Base-by-base conservation (phyloP, 2,329 filamentous ascomycete species). In the Shiraia sp. region DNA sequence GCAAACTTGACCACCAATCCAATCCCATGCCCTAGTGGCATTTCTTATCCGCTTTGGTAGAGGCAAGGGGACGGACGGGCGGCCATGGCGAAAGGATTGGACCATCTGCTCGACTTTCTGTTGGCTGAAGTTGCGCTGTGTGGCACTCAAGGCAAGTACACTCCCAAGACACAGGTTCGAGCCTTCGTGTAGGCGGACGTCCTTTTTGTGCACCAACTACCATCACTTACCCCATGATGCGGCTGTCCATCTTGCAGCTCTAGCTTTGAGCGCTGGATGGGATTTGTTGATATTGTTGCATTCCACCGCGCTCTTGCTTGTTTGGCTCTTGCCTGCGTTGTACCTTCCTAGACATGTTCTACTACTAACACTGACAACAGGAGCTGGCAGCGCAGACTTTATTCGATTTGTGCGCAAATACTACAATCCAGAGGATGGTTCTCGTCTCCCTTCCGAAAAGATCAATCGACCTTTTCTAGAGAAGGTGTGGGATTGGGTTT, bases 101-200 rank as follows among this genome's bases (percentile, higher is more conserved):
- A 81, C 59, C 73, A 77, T 35, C 66, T 85, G 51, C 73, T 84
- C 47, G 75, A 82, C 58, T 79, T 75, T 65, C 59, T 85, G 41
- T 69, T 84, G 33, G 75, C 77, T 45, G 77, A 82, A 64, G 76
- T 85, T 61, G 81, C 81, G 16, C 72, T 83, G 32, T 75, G 75
- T 51, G 80, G 81, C 50, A 73, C 74, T 37, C 71, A 76, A 73
- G 82, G 81, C 83, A 71, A 57, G 78, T 72, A 38, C 39, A 31
- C 47, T 40, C 51, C 41, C 44, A 27, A 34, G 42, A 31, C 30
- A 33, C 23, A 34, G 29, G 28, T 43, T 47, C 41, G 26, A 42
- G 38, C 29, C 40, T 17, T 40, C 34, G 32, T 38, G 16, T 42
- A 25, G 34, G 32, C 31, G 10, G 27, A 28, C 17, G 23, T 13